These are phyloP conservation scores for Ramalina peruviana DNA, from an alignment of 495 filamentous ascomycete genomes.

Conservation along the genomic window DNA sequence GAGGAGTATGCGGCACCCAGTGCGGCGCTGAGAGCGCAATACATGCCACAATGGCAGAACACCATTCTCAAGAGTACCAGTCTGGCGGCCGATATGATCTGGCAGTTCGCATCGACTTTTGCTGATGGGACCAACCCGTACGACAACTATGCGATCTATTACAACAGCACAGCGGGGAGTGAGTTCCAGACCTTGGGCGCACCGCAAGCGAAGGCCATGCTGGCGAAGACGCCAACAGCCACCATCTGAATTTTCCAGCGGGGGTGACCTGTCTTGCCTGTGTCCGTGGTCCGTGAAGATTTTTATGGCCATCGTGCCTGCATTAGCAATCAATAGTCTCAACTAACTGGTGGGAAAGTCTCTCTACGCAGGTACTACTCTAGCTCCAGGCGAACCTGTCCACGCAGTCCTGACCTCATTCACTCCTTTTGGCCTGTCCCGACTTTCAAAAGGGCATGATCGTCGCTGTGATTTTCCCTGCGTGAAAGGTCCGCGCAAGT, in stretches of 20 bases:
- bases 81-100: conserved; percentile 45
- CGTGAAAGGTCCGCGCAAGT: no score
- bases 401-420: no score
- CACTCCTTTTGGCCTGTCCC: no score
- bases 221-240: conserved; percentile 10
- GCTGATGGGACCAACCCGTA: conserved; percentile 7
- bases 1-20: conserved; percentile 44
- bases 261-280: no score
- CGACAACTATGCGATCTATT: conserved; percentile 16
- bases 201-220: conserved; percentile 13
- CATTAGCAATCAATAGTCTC: no score
- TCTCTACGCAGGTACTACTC: no score
- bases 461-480: not conserved
- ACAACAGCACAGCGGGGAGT: conserved; percentile 3
- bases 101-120: conserved; percentile 42
- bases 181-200: conserved; percentile 8
- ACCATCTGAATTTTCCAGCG: not conserved
- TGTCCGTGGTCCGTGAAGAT: no score
- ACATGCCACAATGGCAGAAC: conserved; percentile 45
- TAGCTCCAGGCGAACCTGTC: no score
- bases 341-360: no score
- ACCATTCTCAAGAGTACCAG: conserved; percentile 35
- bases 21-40: conserved; percentile 1
- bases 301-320: no score
- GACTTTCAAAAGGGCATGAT: no score